Conservation (phyloP, 2,329 filamentous ascomycete species). For the Claviceps pazoutovae region DNA sequence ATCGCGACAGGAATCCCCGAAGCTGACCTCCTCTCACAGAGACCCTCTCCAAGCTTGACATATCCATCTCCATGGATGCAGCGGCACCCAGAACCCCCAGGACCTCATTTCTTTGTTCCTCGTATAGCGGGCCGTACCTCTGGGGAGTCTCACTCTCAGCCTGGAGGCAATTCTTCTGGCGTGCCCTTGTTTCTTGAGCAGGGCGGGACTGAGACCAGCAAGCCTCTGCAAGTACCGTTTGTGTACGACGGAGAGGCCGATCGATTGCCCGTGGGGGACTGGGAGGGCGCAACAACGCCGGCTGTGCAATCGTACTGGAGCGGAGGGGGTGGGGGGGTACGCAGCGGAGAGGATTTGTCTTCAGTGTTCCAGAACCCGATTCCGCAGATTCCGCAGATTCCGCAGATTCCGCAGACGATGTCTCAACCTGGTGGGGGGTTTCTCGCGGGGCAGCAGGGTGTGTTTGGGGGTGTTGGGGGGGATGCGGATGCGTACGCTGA, state of each 20-base stretch:
- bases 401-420: constrained; percentile 5
- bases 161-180: constrained; percentile 13
- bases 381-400: constrained; percentile 6
- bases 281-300: constrained; percentile 10
- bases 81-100: not conserved
- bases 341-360: not conserved
- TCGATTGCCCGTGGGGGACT: constrained; percentile 9
- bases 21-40: constrained; percentile 8
- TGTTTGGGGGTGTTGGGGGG: constrained; percentile 10
- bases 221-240: constrained; percentile 8
- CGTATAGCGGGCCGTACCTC: not conserved
- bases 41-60: not conserved
- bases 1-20: constrained; percentile 11
- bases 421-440: constrained; percentile 7
- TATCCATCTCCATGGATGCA: not conserved
- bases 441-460: constrained; percentile 11
- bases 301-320: constrained; percentile 6
- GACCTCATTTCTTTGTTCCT: not conserved
- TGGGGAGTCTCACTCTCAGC: not conserved
- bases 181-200: constrained; percentile 16
- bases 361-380: constrained; percentile 11
- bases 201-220: constrained; percentile 10
- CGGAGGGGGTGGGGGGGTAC: not conserved
- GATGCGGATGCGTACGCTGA: constrained; percentile 9
- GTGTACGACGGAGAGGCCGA: constrained; percentile 12